These are phyloP conservation scores for Lomentospora prolificans DNA, from an alignment of 2,329 filamentous ascomycete genomes.

Conservation along the genomic window DNA sequence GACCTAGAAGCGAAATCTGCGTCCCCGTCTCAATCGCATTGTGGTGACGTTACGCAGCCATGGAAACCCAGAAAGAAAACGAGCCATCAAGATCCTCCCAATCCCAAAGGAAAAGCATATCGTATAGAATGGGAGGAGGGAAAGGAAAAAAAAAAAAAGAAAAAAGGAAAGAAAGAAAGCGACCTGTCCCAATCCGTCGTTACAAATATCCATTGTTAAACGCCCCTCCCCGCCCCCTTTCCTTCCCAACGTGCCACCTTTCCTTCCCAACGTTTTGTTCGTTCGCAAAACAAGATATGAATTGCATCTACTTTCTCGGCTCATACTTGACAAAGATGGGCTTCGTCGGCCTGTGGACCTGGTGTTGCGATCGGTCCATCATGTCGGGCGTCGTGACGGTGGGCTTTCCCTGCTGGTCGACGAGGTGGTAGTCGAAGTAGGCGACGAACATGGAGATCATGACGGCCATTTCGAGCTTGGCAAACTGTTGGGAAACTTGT, in stretches of 20 bases:
- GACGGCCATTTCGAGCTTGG: constrained; percentile 41
- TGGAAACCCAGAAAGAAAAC: too few relatives aligned
- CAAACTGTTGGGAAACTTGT: constrained; percentile 25
- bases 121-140: too few relatives aligned
- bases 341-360: constrained; percentile 1
- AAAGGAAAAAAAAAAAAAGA: too few relatives aligned
- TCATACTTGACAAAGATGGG: constrained; percentile 4
- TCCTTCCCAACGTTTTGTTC: neutral
- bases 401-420: constrained; percentile 27
- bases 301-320: neutral
- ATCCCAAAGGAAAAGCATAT: too few relatives aligned
- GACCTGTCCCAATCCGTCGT: too few relatives aligned
- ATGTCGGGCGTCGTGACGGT: neutral
- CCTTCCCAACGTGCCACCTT: neutral
- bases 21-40: too few relatives aligned
- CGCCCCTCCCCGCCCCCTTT: neutral
- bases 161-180: too few relatives aligned
- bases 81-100: too few relatives aligned
- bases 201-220: too few relatives aligned
- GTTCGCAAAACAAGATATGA: too few relatives aligned
- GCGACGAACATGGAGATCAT: constrained; percentile 39
- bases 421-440: constrained; percentile 34
- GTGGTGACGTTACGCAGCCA: too few relatives aligned
- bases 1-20: too few relatives aligned
- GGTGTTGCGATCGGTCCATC: constrained; percentile 3